A percentile compares a stretch with the other conserved stretches of the same genome.
phyloP scores from a whole-genome alignment of 176 grass and related monocot species.

The Oryza nivara region DNA sequence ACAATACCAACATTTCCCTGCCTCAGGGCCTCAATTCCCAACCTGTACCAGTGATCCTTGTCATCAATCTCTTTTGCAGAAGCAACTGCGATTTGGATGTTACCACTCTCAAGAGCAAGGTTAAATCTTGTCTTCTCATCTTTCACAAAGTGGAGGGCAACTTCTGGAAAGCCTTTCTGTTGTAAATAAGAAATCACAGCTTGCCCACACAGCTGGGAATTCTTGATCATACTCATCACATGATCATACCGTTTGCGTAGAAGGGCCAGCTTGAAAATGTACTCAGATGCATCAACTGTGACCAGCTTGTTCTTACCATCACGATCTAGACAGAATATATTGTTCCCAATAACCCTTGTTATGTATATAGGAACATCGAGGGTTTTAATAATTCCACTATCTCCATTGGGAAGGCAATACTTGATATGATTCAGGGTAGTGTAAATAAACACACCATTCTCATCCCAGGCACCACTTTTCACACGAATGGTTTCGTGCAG shows the following conservation, averaged over 20 bases:
- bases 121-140: conserved; percentile 89
- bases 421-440: conserved; percentile 86
- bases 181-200: conserved; percentile 84
- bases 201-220: conserved; percentile 74
- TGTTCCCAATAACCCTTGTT: conserved; percentile 65
- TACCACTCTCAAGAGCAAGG: conserved; percentile 89
- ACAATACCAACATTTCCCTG: conserved; percentile 93
- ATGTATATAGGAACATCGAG: conserved; percentile 81
- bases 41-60: conserved; percentile 89
- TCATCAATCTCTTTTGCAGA: conserved; percentile 94
- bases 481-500: conserved; percentile 74
- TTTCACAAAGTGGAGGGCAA: conserved; percentile 88
- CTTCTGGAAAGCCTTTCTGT: conserved; percentile 85
- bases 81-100: conserved; percentile 96
- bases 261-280: conserved; percentile 85
- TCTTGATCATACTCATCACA: conserved; percentile 86
- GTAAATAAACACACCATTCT: conserved; percentile 79
- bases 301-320: conserved; percentile 74
- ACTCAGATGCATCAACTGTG: conserved; percentile 77
- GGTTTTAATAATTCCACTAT: conserved; percentile 76
- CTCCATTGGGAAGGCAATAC: conserved; percentile 84
- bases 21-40: conserved; percentile 82
- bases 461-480: conserved; percentile 91
- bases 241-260: conserved; percentile 66
- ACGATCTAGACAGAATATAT: conserved; percentile 71